phyloP scores from a whole-genome alignment of 495 filamentous ascomycete genomes.

The Neurospora africana region DNA sequence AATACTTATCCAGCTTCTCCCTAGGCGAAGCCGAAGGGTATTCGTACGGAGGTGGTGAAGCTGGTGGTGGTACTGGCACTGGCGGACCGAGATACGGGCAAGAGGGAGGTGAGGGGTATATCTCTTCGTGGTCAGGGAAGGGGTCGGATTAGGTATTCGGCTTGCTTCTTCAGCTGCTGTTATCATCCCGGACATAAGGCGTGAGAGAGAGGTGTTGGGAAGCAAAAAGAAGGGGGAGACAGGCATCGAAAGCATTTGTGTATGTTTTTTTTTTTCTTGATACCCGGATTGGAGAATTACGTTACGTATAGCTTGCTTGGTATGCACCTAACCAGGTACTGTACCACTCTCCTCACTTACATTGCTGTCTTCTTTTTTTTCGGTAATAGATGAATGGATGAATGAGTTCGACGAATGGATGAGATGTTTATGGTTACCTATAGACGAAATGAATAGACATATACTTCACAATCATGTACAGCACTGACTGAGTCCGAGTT shows the following conservation, averaged over 20 bases:
- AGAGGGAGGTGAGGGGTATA: neutral
- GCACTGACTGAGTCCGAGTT: no score
- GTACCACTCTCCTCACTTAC: neutral
- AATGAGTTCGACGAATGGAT: neutral
- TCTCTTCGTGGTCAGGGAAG: neutral
- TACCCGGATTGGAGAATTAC: no score
- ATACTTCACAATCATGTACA: no score
- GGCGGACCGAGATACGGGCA: neutral
- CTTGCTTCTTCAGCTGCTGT: neutral
- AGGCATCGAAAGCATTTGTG: no score
- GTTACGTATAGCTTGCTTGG: no score
- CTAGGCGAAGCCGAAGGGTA: neutral
- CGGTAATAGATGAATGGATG: neutral
- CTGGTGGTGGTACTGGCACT: neutral
- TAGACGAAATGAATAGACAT: neutral
- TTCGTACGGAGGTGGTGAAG: neutral
- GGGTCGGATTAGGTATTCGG: neutral
- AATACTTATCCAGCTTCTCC: neutral
- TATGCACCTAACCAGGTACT: no score
- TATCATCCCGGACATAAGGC: no score
- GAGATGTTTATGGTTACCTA: neutral
- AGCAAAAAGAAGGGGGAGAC: no score
- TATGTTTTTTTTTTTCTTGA: no score
- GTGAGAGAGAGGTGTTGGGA: no score
- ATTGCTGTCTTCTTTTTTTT: neutral